These are phyloP conservation scores for Chrysanthemum seticuspe DNA, from an alignment of 129 eudicot genomes.

Conservation along the genomic window DNA sequence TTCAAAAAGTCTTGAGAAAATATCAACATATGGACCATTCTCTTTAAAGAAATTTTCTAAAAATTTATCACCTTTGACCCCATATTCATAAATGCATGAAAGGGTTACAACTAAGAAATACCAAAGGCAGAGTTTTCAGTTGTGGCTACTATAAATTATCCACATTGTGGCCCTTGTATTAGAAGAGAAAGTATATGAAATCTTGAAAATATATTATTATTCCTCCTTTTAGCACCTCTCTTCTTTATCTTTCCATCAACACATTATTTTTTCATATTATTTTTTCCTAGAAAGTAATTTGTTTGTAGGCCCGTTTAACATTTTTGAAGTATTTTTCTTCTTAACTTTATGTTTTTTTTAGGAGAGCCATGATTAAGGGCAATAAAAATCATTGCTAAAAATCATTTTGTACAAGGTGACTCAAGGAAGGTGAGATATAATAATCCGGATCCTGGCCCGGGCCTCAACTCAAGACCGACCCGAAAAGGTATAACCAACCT, in stretches of 20 bases:
- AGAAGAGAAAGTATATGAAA: slow-evolving; percentile 22
- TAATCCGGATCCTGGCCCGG: slow-evolving; percentile 22
- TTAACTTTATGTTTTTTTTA: slow-evolving; percentile 9
- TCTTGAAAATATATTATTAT: not conserved
- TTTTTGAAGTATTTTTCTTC: slow-evolving; percentile 22
- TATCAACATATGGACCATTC: slow-evolving; percentile 33
- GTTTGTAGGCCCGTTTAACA: slow-evolving; percentile 27
- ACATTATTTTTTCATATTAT: slow-evolving; percentile 19
- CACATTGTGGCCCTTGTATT: slow-evolving; percentile 30
- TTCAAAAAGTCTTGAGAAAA: slow-evolving; percentile 18
- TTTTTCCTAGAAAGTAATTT: slow-evolving; percentile 23
- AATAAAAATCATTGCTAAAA: slow-evolving; percentile 32
- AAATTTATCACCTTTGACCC: slow-evolving; percentile 32
- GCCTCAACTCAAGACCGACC: slow-evolving; percentile 30
- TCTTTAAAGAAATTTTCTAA: slow-evolving; percentile 20
- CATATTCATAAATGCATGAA: slow-evolving; percentile 46
- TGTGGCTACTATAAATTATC: slow-evolving; percentile 38
- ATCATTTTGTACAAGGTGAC: slow-evolving; percentile 31
- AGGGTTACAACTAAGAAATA: slow-evolving; percentile 27
- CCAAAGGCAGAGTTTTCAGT: slow-evolving; percentile 23
- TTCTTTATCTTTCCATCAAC: slow-evolving; percentile 38
- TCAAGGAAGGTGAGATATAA: slow-evolving; percentile 28
- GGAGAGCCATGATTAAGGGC: slow-evolving; percentile 24
- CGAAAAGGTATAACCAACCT: slow-evolving; percentile 36
- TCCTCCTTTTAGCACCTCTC: slow-evolving; percentile 11